Evolutionary conservation across 805 yeast species (phyloP).

Genomic region (Barnettozyma sucrosica): DNA sequence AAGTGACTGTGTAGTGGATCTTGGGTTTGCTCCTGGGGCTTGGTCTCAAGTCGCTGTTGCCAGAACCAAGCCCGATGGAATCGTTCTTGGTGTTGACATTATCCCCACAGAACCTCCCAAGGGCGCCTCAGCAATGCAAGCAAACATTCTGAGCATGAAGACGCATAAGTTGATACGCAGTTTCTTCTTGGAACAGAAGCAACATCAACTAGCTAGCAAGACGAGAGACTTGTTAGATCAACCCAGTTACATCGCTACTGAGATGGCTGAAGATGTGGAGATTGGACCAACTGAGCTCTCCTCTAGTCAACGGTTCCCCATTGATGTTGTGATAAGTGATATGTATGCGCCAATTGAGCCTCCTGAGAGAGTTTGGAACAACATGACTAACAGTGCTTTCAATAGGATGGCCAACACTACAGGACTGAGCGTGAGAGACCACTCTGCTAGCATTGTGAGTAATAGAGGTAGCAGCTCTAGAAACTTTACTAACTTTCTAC

Average conservation of each 20-base stretch:
- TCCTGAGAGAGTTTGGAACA: slow-evolving; percentile 43
- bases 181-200: slow-evolving; percentile 33
- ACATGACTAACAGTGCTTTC: slow-evolving; percentile 73
- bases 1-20: slow-evolving; percentile 64
- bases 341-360: slow-evolving; percentile 71
- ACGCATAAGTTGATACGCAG: slow-evolving; percentile 55
- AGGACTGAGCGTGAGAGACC: slow-evolving; percentile 79
- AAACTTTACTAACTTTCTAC: slow-evolving; percentile 5
- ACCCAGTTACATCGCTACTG: slow-evolving; percentile 28
- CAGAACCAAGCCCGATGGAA: slow-evolving; percentile 42
- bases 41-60: slow-evolving; percentile 84
- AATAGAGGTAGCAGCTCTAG: background rate
- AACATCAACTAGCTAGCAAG: slow-evolving; percentile 7
- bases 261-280: slow-evolving; percentile 16
- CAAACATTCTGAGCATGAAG: slow-evolving; percentile 65
- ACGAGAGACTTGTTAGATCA: slow-evolving; percentile 18
- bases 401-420: slow-evolving; percentile 91
- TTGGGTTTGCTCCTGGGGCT: slow-evolving; percentile 93
- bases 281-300: slow-evolving; percentile 11
- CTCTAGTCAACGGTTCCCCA: slow-evolving; percentile 28
- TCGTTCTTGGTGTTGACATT: slow-evolving; percentile 77
- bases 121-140: slow-evolving; percentile 80
- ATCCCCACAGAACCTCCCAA: slow-evolving; percentile 72
- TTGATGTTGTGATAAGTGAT: slow-evolving; percentile 71
- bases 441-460: slow-evolving; percentile 67